Evolutionary conservation across 2,329 filamentous ascomycete species (phyloP).

Genomic region (Teratosphaeria viscida): DNA sequence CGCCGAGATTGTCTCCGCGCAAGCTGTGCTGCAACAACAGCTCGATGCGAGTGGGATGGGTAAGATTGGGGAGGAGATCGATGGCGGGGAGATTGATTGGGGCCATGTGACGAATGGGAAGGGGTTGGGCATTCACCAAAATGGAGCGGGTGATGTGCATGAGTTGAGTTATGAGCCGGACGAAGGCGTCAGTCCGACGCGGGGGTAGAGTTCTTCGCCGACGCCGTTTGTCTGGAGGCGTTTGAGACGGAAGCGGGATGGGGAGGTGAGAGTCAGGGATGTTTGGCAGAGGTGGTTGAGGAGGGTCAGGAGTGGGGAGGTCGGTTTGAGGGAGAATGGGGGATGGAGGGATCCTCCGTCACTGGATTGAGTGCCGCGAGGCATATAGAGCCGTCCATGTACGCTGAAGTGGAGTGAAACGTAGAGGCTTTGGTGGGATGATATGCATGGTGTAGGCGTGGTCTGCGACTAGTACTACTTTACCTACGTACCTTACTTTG

Average conservation of each 20-base stretch:
- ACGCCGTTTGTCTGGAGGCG: neutral
- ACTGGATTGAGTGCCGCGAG: neutral
- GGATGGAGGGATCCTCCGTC: neutral
- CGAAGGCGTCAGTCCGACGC: neutral
- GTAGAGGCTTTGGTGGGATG: neutral
- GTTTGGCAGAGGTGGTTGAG: neutral
- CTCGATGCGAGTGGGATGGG: conserved; percentile 21
- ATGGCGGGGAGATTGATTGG: neutral
- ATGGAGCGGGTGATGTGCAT: neutral
- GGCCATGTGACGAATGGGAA: neutral
- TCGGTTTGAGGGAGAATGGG: neutral
- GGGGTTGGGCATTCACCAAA: neutral
- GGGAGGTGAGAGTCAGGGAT: neutral
- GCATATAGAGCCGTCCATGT: neutral
- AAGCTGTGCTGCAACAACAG: conserved; percentile 72
- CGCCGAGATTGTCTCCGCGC: conserved; percentile 94
- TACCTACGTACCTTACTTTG: too few relatives aligned
- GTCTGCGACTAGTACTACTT: too few relatives aligned
- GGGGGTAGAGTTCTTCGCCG: neutral
- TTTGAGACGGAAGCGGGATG: neutral
- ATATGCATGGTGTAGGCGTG: neutral
- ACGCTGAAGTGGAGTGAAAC: neutral
- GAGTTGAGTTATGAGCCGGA: neutral
- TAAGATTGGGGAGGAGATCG: conserved; percentile 14
- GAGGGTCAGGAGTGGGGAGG: neutral